phyloP scores from a whole-genome alignment of 129 eudicot species.

The Solidago caesia region DNA sequence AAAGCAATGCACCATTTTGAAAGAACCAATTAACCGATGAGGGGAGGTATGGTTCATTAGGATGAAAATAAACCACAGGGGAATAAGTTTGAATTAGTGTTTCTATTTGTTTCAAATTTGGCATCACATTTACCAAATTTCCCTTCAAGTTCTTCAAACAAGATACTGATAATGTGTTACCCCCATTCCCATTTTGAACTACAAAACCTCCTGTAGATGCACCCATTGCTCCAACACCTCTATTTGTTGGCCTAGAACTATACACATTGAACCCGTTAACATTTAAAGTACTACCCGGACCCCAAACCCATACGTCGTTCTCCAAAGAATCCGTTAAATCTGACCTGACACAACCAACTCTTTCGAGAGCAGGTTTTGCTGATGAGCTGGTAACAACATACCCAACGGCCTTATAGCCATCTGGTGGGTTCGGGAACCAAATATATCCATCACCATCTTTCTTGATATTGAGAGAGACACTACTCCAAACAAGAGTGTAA shows the following conservation, averaged over 20 bases:
- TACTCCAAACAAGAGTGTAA: constrained; percentile 77
- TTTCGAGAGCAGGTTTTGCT: constrained; percentile 48
- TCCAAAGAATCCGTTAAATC: constrained; percentile 55
- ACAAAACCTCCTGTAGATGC: constrained; percentile 59
- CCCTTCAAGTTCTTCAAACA: constrained; percentile 47
- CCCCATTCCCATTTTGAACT: constrained; percentile 33
- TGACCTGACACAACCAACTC: constrained; percentile 54
- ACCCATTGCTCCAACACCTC: constrained; percentile 51
- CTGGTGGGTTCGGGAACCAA: constrained; percentile 71
- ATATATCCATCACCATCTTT: constrained; percentile 56
- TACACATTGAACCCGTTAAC: constrained; percentile 47
- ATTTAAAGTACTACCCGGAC: constrained; percentile 31
- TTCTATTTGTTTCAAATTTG: constrained; percentile 44
- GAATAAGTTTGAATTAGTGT: constrained; percentile 47
- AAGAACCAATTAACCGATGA: constrained; percentile 62
- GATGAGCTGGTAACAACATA: constrained; percentile 55
- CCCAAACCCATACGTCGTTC: constrained; percentile 65
- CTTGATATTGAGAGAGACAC: constrained; percentile 47
- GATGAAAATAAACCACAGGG: constrained; percentile 48
- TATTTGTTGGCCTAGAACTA: constrained; percentile 46
- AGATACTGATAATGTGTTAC: constrained; percentile 24
- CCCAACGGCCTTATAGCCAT: constrained; percentile 68
- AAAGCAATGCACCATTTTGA: constrained; percentile 51
- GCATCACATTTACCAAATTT: constrained; percentile 40
- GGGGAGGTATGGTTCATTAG: constrained; percentile 45